Evolutionary conservation across 768 basidiomycete genomes (phyloP).

Genomic region (Suillus subluteus): DNA sequence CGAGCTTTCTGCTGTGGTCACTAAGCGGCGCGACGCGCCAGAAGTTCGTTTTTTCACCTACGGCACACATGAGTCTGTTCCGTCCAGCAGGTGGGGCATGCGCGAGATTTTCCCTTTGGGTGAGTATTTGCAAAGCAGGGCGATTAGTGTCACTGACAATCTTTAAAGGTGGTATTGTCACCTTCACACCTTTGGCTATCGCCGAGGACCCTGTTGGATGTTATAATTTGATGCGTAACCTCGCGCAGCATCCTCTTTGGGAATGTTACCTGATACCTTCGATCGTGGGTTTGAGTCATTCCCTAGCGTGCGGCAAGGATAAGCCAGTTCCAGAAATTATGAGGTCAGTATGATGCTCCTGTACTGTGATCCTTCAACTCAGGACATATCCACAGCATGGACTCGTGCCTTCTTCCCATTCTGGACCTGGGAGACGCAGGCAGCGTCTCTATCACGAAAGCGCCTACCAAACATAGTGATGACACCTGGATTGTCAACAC

Average conservation of each 20-base stretch:
- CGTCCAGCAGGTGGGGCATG: conserved; percentile 60
- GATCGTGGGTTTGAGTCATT: conserved; percentile 52
- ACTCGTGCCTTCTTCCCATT: conserved; percentile 23
- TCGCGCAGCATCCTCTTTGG: conserved; percentile 70
- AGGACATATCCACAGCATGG: not conserved
- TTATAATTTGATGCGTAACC: conserved; percentile 49
- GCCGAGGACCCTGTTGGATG: conserved; percentile 54
- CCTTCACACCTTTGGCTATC: conserved; percentile 68
- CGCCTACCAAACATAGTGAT: conserved; percentile 44
- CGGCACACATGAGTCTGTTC: conserved; percentile 60
- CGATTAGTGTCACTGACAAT: conserved; percentile 6
- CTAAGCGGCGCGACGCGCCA: conserved; percentile 46
- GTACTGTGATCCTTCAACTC: conserved; percentile 8
- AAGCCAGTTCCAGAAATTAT: conserved; percentile 17
- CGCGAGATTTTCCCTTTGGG: conserved; percentile 71
- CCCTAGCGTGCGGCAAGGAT: conserved; percentile 15
- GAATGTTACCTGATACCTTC: conserved; percentile 66
- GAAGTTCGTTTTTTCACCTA: conserved; percentile 67
- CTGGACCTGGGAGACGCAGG: conserved; percentile 52
- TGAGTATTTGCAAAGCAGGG: conserved; percentile 32
- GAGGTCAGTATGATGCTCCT: not conserved
- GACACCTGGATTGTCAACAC: conserved; percentile 21
- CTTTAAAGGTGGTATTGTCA: conserved; percentile 67
- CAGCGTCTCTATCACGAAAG: conserved; percentile 52
- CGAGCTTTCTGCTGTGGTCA: conserved; percentile 51